phyloP scores from a whole-genome alignment of 768 basidiomycete species.

The Solioccasus polychromus region DNA sequence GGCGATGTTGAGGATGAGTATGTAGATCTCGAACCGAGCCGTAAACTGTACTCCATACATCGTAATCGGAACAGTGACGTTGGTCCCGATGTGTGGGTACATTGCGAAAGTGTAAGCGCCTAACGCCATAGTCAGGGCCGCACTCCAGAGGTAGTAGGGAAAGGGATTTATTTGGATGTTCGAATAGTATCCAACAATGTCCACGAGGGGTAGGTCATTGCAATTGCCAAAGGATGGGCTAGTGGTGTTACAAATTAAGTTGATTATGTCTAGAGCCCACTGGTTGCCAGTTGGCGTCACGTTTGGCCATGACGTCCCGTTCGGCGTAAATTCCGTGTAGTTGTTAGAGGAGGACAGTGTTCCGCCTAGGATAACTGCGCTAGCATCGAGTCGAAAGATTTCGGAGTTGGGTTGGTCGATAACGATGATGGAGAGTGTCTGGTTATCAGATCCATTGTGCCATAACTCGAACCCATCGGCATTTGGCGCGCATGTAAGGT shows the following conservation, averaged over 20 bases:
- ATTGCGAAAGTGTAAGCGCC: neutral
- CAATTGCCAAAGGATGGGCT: too few species aligned
- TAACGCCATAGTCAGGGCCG: neutral
- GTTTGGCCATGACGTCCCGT: neutral
- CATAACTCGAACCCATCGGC: neutral
- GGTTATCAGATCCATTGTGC: neutral
- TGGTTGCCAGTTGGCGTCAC: neutral
- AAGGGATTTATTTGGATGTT: too few species aligned
- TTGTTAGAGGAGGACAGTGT: neutral
- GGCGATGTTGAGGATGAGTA: slow-evolving; percentile 2
- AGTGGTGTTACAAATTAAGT: slow-evolving; percentile 1
- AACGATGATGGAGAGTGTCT: neutral
- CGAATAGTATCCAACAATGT: too few species aligned
- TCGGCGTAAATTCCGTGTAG: neutral
- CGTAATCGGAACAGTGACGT: neutral
- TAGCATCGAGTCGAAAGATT: neutral
- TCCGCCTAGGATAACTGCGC: neutral
- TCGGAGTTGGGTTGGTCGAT: neutral
- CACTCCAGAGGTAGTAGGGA: too few species aligned
- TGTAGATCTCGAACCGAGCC: neutral
- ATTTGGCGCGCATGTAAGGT: neutral
- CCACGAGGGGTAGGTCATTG: too few species aligned
- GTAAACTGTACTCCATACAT: neutral
- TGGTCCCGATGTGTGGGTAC: neutral
- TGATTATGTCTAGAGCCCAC: slow-evolving; percentile 3